These are phyloP conservation scores for Talaromyces sp. DNA, from an alignment of 2,329 filamentous ascomycete genomes.

Conservation along the genomic window DNA sequence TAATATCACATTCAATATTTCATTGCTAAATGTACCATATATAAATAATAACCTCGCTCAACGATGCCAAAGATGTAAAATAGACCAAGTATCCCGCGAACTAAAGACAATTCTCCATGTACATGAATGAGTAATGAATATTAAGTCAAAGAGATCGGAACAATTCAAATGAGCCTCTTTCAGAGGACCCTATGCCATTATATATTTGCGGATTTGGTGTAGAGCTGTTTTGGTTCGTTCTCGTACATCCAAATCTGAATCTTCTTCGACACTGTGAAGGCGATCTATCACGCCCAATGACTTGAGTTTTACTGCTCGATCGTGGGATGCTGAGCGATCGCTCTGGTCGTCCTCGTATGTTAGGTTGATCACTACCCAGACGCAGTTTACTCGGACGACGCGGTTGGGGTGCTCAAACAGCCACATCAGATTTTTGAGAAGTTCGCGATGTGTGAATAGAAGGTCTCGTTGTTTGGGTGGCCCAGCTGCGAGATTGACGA, in stretches of 20 bases:
- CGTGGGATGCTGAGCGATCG: slow-evolving; percentile 63
- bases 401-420: slow-evolving; percentile 71
- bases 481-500: slow-evolving; percentile 85
- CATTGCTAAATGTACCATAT: slow-evolving; percentile 1
- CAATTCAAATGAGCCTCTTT: not conserved
- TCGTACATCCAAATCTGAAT: slow-evolving; percentile 75
- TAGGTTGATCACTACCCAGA: slow-evolving; percentile 82
- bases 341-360: slow-evolving; percentile 73
- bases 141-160: not conserved
- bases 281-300: slow-evolving; percentile 68
- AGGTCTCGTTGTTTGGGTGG: slow-evolving; percentile 72
- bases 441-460: slow-evolving; percentile 70
- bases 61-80: slow-evolving; percentile 3
- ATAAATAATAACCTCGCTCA: slow-evolving; percentile 10
- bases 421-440: slow-evolving; percentile 69
- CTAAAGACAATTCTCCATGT: not conserved
- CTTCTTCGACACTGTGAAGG: slow-evolving; percentile 61
- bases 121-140: slow-evolving; percentile 5
- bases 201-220: slow-evolving; percentile 59
- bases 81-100: not conserved
- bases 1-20: slow-evolving; percentile 10
- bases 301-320: slow-evolving; percentile 66
- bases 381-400: slow-evolving; percentile 72
- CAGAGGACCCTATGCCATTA: slow-evolving; percentile 9
- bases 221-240: slow-evolving; percentile 79